These are phyloP conservation scores for Dendrobium nobile DNA, from an alignment of 106 monocot species.

Conservation along the genomic window DNA sequence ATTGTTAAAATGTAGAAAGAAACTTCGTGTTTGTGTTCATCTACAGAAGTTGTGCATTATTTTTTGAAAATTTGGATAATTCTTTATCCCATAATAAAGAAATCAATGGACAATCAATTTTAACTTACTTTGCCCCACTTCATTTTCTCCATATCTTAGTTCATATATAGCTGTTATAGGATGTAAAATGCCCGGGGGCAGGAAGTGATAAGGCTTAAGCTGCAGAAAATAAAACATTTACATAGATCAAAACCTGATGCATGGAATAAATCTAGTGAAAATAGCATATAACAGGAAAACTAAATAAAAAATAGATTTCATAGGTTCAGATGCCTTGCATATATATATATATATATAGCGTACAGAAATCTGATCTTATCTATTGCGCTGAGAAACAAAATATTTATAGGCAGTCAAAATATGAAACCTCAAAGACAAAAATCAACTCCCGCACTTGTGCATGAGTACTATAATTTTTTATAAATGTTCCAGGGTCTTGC, in stretches of 20 bases:
- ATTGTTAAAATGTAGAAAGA: not conserved
- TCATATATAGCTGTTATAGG: conserved; percentile 89
- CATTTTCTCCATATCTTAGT: conserved; percentile 69
- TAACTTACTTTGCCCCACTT: conserved; percentile 69
- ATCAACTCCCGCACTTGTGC: not conserved
- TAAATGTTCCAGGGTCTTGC: no score
- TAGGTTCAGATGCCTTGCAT: not conserved
- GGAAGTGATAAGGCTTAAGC: conserved; percentile 77
- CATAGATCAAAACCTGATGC: conserved; percentile 4
- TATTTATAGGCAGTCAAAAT: not conserved
- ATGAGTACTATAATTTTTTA: no score
- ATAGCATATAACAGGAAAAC: not conserved
- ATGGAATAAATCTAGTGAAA: not conserved
- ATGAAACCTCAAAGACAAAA: not conserved
- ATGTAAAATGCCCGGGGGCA: conserved; percentile 68
- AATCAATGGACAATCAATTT: not conserved
- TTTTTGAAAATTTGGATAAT: not conserved
- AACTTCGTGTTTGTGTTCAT: not conserved
- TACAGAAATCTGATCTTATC: not conserved
- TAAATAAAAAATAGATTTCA: not conserved
- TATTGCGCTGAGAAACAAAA: not conserved
- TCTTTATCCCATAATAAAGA: not conserved
- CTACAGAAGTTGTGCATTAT: not conserved
- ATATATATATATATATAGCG: not conserved
- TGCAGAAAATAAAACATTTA: conserved; percentile 25